These are phyloP conservation scores for Cladophialophora exuberans DNA, from an alignment of 2,329 filamentous ascomycete species.

Conservation along the genomic window DNA sequence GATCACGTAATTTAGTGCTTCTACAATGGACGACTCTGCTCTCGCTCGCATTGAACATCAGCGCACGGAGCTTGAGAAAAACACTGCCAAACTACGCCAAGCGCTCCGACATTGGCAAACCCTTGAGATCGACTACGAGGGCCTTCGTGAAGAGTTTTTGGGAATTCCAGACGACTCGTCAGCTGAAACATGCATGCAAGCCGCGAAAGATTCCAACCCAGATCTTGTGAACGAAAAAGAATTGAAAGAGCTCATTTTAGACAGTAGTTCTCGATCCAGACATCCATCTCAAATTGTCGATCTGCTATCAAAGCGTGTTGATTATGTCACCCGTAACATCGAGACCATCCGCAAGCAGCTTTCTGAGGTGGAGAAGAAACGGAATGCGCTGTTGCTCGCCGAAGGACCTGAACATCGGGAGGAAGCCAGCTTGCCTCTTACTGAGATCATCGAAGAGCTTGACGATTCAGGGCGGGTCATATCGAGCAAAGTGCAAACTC, in stretches of 20 bases:
- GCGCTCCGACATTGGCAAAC: constrained; percentile 85
- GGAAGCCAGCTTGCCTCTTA: constrained; percentile 75
- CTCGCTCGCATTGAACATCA: constrained; percentile 75
- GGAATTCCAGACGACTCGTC: constrained; percentile 54
- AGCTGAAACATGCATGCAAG: constrained; percentile 58
- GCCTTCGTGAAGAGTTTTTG: constrained; percentile 79
- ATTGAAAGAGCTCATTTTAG: constrained; percentile 57
- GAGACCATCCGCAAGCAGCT: constrained; percentile 73
- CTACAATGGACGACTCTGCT: constrained; percentile 47
- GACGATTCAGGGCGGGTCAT: constrained; percentile 89
- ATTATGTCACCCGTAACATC: constrained; percentile 87
- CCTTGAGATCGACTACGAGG: constrained; percentile 90
- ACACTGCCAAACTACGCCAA: constrained; percentile 71
- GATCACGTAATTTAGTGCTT: background rate
- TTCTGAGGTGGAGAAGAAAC: constrained; percentile 67
- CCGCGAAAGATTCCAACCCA: constrained; percentile 49
- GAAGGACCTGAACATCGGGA: constrained; percentile 65
- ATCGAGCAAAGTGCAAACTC: constrained; percentile 66
- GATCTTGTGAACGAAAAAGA: constrained; percentile 53
- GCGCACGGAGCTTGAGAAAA: constrained; percentile 73
- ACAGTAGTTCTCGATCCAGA: constrained; percentile 50
- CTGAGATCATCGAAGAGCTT: constrained; percentile 88
- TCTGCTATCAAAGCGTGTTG: constrained; percentile 73
- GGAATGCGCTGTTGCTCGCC: constrained; percentile 65
- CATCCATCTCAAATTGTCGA: constrained; percentile 63